phyloP scores from a whole-genome alignment of 352 stramenopile genomes.

The Globisporangium alternatum region DNA sequence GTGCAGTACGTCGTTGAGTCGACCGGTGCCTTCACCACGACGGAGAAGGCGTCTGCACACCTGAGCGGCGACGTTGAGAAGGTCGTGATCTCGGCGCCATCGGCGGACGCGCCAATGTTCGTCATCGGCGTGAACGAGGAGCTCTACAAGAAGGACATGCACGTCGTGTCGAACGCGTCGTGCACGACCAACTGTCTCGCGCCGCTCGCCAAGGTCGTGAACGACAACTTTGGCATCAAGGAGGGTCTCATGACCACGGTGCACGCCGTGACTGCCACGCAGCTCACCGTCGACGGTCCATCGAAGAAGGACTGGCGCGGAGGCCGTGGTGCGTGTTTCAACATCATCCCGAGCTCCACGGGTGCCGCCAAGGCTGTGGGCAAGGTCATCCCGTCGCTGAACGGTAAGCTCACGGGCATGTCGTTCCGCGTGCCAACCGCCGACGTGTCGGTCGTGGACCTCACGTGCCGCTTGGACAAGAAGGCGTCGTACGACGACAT shows the following conservation, averaged over 20 bases:
- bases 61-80: slow-evolving; percentile 93
- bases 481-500: slow-evolving; percentile 98
- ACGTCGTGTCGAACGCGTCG: slow-evolving; percentile 98
- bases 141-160: slow-evolving; percentile 91
- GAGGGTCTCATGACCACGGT: slow-evolving; percentile 99
- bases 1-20: slow-evolving; percentile 96
- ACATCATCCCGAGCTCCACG: slow-evolving; percentile 99
- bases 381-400: slow-evolving; percentile 96
- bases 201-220: slow-evolving; percentile 97
- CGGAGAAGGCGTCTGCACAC: slow-evolving; percentile 92
- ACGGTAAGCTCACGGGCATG: slow-evolving; percentile 92
- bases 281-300: slow-evolving; percentile 97
- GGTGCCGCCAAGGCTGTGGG: slow-evolving; percentile 98
- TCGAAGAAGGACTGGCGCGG: slow-evolving; percentile 98
- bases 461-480: slow-evolving; percentile 83
- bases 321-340: slow-evolving; percentile 96
- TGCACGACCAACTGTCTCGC: slow-evolving; percentile 99
- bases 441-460: slow-evolving; percentile 89
- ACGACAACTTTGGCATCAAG: slow-evolving; percentile 98
- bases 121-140: slow-evolving; percentile 98
- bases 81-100: slow-evolving; percentile 97
- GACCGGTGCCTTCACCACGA: slow-evolving; percentile 73
- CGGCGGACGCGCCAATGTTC: slow-evolving; percentile 98
- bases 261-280: slow-evolving; percentile 97
- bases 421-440: slow-evolving; percentile 90